Evolutionary conservation across 164 flowering plant species (phyloP).

Genomic region (Warburgia ugandensis): DNA sequence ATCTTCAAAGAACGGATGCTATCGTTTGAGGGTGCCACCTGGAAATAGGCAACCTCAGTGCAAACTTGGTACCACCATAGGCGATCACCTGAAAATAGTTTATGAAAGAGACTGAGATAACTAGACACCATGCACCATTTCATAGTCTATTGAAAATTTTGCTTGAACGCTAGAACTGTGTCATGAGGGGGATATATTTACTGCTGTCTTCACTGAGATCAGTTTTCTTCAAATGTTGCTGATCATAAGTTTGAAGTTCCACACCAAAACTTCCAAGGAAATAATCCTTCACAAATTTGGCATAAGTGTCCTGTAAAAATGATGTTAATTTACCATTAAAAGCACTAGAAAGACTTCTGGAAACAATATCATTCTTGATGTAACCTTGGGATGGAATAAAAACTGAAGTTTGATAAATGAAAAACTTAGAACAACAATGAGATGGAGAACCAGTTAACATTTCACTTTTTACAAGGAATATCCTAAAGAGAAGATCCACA

Average conservation of each 20-base stretch:
- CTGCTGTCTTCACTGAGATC: conserved; percentile 27
- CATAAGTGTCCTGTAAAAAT: conserved; percentile 67
- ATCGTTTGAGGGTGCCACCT: conserved; percentile 87
- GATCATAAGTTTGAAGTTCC: conserved; percentile 52
- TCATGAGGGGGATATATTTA: no score
- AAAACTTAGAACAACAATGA: no score
- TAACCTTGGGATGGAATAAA: no score
- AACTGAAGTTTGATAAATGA: no score
- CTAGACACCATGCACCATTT: background rate
- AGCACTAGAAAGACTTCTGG: background rate
- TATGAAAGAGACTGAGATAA: background rate
- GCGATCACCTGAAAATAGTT: conserved; percentile 32
- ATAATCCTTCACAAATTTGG: conserved; percentile 66
- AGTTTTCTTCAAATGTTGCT: conserved; percentile 52
- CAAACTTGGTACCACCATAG: conserved; percentile 99
- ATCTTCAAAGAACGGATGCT: conserved; percentile 78
- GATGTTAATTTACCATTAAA: background rate
- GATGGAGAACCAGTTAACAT: no score
- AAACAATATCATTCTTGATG: no score
- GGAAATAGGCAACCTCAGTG: conserved; percentile 96
- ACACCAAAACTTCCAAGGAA: conserved; percentile 43
- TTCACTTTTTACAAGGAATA: no score
- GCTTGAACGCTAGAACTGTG: background rate
- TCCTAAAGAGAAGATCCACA: no score
- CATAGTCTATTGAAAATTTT: background rate